These are phyloP conservation scores for Skeletonema menzelii DNA, from an alignment of 108 stramenopile species.

Conservation along the genomic window DNA sequence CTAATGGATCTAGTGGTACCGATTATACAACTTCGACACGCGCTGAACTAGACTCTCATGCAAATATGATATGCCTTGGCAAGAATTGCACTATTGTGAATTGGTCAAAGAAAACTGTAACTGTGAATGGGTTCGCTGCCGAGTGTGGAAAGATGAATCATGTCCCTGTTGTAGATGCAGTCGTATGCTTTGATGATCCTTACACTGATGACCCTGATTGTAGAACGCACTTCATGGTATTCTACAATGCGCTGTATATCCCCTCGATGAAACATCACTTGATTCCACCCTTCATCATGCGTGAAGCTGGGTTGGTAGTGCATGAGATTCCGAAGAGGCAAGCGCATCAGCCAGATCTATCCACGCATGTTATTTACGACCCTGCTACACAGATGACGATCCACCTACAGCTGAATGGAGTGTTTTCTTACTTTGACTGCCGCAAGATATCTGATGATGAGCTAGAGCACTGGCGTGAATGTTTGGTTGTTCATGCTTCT, in stretches of 20 bases:
- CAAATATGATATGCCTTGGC: constrained; percentile 39
- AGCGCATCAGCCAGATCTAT: neutral
- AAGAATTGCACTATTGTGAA: constrained; percentile 8
- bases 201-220: too few relatives aligned
- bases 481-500: neutral
- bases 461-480: neutral
- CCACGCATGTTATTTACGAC: constrained; percentile 3
- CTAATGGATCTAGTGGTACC: too few relatives aligned
- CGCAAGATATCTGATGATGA: constrained; percentile 5
- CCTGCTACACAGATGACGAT: neutral
- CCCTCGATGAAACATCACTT: constrained; percentile 45
- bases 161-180: constrained; percentile 30
- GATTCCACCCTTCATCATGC: constrained; percentile 39
- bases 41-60: constrained; percentile 49
- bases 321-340: constrained; percentile 43
- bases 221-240: constrained; percentile 10
- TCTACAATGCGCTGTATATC: constrained; percentile 36
- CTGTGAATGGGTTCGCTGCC: constrained; percentile 11
- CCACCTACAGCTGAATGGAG: constrained; percentile 10
- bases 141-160: neutral
- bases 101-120: constrained; percentile 12
- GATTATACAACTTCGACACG: too few relatives aligned
- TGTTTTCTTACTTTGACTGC: constrained; percentile 34
- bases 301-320: constrained; percentile 32
- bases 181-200: constrained; percentile 15